Evolutionary conservation across 345 rosid species (phyloP).

Genomic region (Heritiera littoralis): DNA sequence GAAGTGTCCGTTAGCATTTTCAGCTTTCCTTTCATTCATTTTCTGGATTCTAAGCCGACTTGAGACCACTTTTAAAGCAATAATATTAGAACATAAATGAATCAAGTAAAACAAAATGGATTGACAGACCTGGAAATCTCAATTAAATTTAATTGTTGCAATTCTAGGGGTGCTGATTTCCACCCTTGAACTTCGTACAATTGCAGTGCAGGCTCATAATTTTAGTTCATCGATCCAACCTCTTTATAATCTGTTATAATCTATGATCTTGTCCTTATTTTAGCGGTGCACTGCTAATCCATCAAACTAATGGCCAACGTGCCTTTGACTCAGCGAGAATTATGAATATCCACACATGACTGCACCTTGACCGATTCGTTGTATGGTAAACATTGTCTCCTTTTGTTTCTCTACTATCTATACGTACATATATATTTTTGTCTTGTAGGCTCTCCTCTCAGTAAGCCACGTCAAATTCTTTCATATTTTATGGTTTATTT

Average conservation of each 20-base stretch:
- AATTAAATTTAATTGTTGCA: not conserved
- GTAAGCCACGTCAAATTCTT: no score
- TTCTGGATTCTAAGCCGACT: not conserved
- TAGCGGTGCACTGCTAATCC: not conserved
- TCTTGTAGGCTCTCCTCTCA: no score
- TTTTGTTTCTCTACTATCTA: not conserved
- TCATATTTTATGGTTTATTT: no score
- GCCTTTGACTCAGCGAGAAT: conserved; percentile 20
- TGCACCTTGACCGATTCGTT: not conserved
- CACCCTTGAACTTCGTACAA: not conserved
- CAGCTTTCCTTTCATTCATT: not conserved
- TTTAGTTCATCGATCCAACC: not conserved
- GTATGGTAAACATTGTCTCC: no score
- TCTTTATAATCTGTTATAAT: not conserved
- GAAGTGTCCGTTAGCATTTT: not conserved
- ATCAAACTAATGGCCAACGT: not conserved
- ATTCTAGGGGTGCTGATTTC: not conserved
- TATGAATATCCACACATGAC: conserved; percentile 24
- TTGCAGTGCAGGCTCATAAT: not conserved
- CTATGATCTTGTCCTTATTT: not conserved
- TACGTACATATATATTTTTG: no score
- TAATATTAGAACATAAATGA: not conserved
- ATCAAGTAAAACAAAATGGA: not conserved
- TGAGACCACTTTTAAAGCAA: not conserved
- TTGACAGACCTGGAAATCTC: conserved; percentile 23